Conservation (phyloP, 1,284 basidiomycete species). For the Leccinum griseonigrum region DNA sequence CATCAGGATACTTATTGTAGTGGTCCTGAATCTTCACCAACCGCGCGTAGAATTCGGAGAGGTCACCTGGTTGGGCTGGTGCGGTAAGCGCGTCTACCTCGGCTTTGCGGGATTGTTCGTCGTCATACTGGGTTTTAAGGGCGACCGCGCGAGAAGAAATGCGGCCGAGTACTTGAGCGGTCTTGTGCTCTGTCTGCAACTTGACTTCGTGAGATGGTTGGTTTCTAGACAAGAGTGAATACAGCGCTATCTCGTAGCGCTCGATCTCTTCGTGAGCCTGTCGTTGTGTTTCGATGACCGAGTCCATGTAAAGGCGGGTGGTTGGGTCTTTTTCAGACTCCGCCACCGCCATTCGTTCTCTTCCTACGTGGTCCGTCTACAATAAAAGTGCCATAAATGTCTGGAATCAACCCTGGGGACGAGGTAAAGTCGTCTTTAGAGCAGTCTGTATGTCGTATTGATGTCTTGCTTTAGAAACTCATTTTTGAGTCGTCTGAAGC, state of each 20-base stretch:
- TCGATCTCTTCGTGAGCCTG: conserved; percentile 96
- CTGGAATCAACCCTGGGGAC: conserved; percentile 75
- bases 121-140: conserved; percentile 71
- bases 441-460: background rate
- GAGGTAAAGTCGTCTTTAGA: conserved; percentile 46
- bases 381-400: conserved; percentile 52
- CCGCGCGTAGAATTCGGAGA: conserved; percentile 92
- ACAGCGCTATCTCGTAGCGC: conserved; percentile 77
- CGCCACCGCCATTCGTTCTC: conserved; percentile 36
- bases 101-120: conserved; percentile 61
- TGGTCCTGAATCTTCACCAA: conserved; percentile 95
- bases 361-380: conserved; percentile 21
- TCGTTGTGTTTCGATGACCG: conserved; percentile 87
- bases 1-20: conserved; percentile 92
- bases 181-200: conserved; percentile 83
- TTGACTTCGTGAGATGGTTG: conserved; percentile 59
- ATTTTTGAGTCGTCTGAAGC: conserved; percentile 98
- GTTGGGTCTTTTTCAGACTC: conserved; percentile 48
- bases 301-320: conserved; percentile 64
- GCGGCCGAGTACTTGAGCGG: conserved; percentile 82
- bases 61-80: conserved; percentile 62
- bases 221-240: conserved; percentile 66
- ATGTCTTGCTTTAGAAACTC: conserved; percentile 63
- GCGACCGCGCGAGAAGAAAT: conserved; percentile 69
- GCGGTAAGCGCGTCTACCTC: conserved; percentile 64